These are phyloP conservation scores for Hypoxylon lienhwacheense DNA, from an alignment of 495 filamentous ascomycete genomes.

Conservation along the genomic window DNA sequence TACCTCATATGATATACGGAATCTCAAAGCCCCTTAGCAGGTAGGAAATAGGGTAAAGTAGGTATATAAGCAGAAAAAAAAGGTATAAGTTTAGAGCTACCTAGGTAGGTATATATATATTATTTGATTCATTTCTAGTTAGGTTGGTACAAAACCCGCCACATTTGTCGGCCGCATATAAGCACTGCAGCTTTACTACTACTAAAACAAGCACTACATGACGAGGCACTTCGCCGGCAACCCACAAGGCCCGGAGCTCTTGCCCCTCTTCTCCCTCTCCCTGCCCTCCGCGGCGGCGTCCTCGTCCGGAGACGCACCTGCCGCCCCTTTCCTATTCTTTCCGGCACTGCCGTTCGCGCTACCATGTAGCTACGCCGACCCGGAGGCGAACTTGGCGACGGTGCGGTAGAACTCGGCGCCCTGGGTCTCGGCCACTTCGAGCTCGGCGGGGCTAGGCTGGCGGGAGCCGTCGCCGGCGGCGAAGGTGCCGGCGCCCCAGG, in stretches of 20 bases:
- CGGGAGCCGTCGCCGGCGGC: constrained; percentile 78
- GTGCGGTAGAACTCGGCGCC: constrained; percentile 84
- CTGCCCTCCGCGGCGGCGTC: neutral
- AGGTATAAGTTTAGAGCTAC: no score
- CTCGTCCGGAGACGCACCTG: neutral
- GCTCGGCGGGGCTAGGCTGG: constrained; percentile 72
- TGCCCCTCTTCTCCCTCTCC: constrained; percentile 13
- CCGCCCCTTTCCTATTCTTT: constrained; percentile 13
- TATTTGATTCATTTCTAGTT: no score
- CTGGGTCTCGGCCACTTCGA: constrained; percentile 76
- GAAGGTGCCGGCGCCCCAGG: constrained; percentile 97
- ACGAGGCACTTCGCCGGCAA: constrained; percentile 35
- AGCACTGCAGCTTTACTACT: no score
- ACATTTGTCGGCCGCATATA: no score
- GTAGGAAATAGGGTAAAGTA: no score
- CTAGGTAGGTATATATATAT: no score
- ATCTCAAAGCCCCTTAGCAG: no score
- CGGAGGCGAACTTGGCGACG: constrained; percentile 60
- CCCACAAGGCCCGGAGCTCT: constrained; percentile 35
- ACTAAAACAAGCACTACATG: constrained; percentile 16
- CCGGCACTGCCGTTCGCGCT: constrained; percentile 42
- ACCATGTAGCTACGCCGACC: constrained; percentile 83
- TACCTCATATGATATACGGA: no score
- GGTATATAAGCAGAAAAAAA: no score
- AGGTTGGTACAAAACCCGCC: no score